These are phyloP conservation scores for Phyllosticta capitalensis DNA, from an alignment of 2,329 filamentous ascomycete genomes.

Conservation along the genomic window DNA sequence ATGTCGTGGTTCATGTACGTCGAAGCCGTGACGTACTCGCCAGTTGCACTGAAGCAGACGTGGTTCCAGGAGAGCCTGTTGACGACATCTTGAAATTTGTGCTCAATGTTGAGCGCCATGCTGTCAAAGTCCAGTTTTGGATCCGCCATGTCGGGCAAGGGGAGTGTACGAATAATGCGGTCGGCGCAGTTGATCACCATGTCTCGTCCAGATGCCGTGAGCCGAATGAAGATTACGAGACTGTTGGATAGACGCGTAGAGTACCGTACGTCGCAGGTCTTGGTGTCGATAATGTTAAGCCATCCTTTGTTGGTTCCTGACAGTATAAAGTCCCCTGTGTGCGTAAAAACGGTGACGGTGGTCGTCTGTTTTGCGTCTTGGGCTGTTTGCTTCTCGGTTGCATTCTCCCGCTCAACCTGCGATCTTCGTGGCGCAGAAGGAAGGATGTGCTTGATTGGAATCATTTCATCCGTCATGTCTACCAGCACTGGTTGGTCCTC, in stretches of 20 bases:
- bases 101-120: slow-evolving; percentile 82
- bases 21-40: slow-evolving; percentile 91
- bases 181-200: slow-evolving; percentile 89
- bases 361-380: slow-evolving; percentile 94
- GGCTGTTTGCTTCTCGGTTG: slow-evolving; percentile 75
- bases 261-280: slow-evolving; percentile 73
- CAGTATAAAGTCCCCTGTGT: slow-evolving; percentile 77
- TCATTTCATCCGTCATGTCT: slow-evolving; percentile 57
- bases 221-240: slow-evolving; percentile 76
- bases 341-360: slow-evolving; percentile 82
- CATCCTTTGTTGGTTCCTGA: slow-evolving; percentile 92
- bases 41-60: slow-evolving; percentile 85
- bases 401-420: slow-evolving; percentile 58
- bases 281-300: slow-evolving; percentile 86
- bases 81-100: slow-evolving; percentile 97
- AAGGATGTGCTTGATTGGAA: slow-evolving; percentile 65
- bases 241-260: slow-evolving; percentile 81
- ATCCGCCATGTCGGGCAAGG: slow-evolving; percentile 63
- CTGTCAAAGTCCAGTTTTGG: slow-evolving; percentile 69
- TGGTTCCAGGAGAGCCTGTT: slow-evolving; percentile 95
- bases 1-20: slow-evolving; percentile 98
- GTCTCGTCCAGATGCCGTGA: slow-evolving; percentile 76
- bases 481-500: slow-evolving; percentile 88
- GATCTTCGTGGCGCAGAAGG: slow-evolving; percentile 73
- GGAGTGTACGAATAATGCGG: slow-evolving; percentile 86